A percentile compares a stretch with the other conserved stretches of the same genome.
phyloP scores from a whole-genome alignment of 805 yeast genomes.

The Metschnikowia kunwiensis region DNA sequence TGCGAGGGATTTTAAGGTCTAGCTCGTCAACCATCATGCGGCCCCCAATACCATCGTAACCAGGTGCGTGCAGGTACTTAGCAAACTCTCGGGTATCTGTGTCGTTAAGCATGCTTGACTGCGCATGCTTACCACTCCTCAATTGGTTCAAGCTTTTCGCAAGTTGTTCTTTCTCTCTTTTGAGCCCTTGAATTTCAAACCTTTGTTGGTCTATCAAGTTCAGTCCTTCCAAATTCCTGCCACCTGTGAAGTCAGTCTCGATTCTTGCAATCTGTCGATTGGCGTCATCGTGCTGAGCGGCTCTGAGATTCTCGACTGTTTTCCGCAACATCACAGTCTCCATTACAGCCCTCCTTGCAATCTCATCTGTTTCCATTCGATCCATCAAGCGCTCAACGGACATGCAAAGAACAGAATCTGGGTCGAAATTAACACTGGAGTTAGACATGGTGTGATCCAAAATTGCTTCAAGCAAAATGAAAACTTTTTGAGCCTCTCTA shows the following conservation, averaged over 20 bases:
- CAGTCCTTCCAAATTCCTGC: not conserved
- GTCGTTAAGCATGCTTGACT: not conserved
- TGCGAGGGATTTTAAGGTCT: too few relatives aligned
- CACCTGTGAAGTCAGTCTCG: not conserved
- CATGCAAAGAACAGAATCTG: slow-evolving; percentile 26
- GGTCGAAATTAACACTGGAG: slow-evolving; percentile 22
- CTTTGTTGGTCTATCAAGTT: not conserved
- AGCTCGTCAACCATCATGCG: slow-evolving; percentile 5
- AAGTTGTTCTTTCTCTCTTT: slow-evolving; percentile 3
- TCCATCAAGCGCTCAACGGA: slow-evolving; percentile 36
- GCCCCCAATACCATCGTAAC: not conserved
- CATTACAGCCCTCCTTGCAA: slow-evolving; percentile 33
- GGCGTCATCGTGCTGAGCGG: not conserved
- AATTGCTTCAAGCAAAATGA: slow-evolving; percentile 30
- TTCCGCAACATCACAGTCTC: slow-evolving; percentile 27
- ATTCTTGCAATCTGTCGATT: not conserved
- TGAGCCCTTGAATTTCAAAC: slow-evolving; percentile 3
- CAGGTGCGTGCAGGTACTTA: too few relatives aligned
- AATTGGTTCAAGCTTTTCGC: not conserved
- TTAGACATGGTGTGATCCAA: slow-evolving; percentile 31
- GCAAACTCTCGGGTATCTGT: not conserved
- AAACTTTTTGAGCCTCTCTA: slow-evolving; percentile 25
- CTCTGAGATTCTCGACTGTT: slow-evolving; percentile 21
- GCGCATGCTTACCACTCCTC: too few relatives aligned
- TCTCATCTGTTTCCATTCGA: slow-evolving; percentile 33